These are phyloP conservation scores for Panus rudis DNA, from an alignment of 768 basidiomycete species.

Conservation along the genomic window DNA sequence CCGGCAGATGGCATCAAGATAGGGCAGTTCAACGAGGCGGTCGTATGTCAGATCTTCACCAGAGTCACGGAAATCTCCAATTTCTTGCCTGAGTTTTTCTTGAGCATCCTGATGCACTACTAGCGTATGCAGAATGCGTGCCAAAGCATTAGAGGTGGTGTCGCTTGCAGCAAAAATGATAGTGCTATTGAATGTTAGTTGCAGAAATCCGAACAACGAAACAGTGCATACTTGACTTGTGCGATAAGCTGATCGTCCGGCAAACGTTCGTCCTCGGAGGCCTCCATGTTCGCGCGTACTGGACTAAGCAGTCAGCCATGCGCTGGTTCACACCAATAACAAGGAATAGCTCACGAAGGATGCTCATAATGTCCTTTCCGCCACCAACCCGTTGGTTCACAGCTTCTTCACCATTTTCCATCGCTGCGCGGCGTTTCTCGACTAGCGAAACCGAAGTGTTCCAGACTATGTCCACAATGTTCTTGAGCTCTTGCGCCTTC, in stretches of 20 bases:
- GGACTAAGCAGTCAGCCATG: not conserved
- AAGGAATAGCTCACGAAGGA: constrained; percentile 12
- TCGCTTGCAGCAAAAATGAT: constrained; percentile 16
- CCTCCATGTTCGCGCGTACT: constrained; percentile 15
- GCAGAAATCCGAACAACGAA: not conserved
- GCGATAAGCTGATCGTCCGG: constrained; percentile 18
- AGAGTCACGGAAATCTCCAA: constrained; percentile 5
- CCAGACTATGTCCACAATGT: not conserved
- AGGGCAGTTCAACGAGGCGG: constrained; percentile 14
- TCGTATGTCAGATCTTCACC: constrained; percentile 16
- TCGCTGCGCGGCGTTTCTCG: not conserved
- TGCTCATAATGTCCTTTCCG: constrained; percentile 21
- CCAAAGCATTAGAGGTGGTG: constrained; percentile 20
- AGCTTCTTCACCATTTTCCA: constrained; percentile 10
- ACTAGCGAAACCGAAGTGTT: not conserved
- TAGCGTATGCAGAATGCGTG: constrained; percentile 18
- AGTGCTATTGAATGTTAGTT: constrained; percentile 4
- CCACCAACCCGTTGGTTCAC: constrained; percentile 11
- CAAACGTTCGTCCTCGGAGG: constrained; percentile 14
- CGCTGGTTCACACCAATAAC: not conserved
- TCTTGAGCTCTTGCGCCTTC: not conserved
- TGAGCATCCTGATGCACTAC: constrained; percentile 17
- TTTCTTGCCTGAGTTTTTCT: constrained; percentile 18
- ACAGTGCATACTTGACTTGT: constrained; percentile 16
- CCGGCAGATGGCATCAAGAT: constrained; percentile 19